phyloP scores from a whole-genome alignment of 2,329 filamentous ascomycete species.

The Metarhizium album region DNA sequence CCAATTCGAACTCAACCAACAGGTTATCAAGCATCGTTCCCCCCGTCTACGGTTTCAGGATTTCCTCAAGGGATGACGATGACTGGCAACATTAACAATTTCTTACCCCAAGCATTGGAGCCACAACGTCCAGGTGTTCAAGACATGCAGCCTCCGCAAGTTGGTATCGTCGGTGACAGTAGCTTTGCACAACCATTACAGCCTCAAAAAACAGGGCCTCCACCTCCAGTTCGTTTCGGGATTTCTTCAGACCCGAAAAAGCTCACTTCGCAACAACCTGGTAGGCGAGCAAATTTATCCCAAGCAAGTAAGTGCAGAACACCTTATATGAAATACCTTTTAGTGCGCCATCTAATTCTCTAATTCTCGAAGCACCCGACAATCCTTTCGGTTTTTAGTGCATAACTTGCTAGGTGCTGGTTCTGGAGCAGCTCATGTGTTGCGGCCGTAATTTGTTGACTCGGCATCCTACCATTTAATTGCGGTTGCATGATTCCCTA shows the following conservation, averaged over 20 bases:
- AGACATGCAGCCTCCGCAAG: constrained; percentile 36
- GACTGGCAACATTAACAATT: constrained; percentile 42
- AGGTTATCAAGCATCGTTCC: constrained; percentile 40
- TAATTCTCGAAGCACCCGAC: constrained; percentile 30
- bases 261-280: constrained; percentile 76
- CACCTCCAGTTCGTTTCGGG: constrained; percentile 83
- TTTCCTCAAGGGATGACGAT: constrained; percentile 33
- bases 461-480: background rate
- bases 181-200: constrained; percentile 39
- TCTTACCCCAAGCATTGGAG: constrained; percentile 48
- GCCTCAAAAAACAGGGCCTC: constrained; percentile 48
- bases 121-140: constrained; percentile 47
- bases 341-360: background rate
- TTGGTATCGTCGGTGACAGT: constrained; percentile 39
- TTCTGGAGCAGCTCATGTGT: background rate
- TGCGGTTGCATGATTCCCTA: background rate
- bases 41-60: constrained; percentile 23
- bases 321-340: no score
- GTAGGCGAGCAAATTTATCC: constrained; percentile 76
- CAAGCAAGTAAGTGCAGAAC: constrained; percentile 76
- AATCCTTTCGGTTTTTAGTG: constrained; percentile 42
- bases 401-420: background rate
- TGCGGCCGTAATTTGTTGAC: background rate
- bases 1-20: constrained; percentile 52
- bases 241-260: constrained; percentile 63